These are phyloP conservation scores for Vairimorpha apis DNA, from an alignment of 371 early-diverging fungal species.

Conservation along the genomic window DNA sequence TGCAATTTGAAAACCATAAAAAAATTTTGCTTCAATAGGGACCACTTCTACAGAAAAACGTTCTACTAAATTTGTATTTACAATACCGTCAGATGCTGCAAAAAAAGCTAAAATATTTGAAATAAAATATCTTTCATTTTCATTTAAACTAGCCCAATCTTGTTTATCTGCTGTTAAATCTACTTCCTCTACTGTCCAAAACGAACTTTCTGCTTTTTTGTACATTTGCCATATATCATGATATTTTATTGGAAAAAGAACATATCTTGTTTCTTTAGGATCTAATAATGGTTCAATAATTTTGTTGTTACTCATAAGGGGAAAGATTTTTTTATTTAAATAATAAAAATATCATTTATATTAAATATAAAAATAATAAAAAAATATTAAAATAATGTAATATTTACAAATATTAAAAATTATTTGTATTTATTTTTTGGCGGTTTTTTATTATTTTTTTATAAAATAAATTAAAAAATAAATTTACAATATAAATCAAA, in stretches of 20 bases:
- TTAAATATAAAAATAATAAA: not conserved
- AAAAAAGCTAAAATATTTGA: constrained; percentile 95
- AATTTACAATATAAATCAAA: too few species aligned
- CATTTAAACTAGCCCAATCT: constrained; percentile 82
- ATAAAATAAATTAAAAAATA: too few species aligned
- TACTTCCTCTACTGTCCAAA: constrained; percentile 98
- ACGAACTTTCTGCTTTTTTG: constrained; percentile 94
- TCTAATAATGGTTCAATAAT: constrained; percentile 54
- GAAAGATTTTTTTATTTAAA: not conserved
- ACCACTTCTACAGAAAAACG: constrained; percentile 92
- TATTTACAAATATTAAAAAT: too few species aligned
- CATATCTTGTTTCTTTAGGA: constrained; percentile 57
- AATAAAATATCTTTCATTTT: constrained; percentile 88
- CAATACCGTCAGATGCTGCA: constrained; percentile 98
- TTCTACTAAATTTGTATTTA: constrained; percentile 92
- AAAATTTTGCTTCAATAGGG: constrained; percentile 90
- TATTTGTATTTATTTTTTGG: too few species aligned
- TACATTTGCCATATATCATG: constrained; percentile 85
- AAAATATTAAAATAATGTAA: too few species aligned
- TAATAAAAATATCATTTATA: not conserved
- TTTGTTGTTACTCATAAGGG: constrained; percentile 4
- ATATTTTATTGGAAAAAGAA: constrained; percentile 61
- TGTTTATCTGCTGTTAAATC: constrained; percentile 83
- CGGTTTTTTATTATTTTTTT: too few species aligned
- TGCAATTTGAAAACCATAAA: constrained; percentile 99